Evolutionary conservation across 805 yeast species (phyloP).

Genomic region (Cyberlindnera petersonii): DNA sequence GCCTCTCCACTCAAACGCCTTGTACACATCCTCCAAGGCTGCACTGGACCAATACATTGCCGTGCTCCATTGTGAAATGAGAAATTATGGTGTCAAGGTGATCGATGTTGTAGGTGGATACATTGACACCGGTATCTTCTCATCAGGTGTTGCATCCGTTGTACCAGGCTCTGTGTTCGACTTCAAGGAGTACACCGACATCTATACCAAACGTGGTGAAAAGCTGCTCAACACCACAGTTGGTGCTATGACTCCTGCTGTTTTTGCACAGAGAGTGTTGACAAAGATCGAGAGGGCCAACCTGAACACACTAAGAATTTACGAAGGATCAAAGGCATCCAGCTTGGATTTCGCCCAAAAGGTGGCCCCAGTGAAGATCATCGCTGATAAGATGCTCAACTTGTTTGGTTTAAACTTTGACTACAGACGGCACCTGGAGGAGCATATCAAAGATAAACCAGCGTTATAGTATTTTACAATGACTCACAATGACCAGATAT

Average conservation of each 20-base stretch:
- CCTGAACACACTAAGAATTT: slow-evolving; percentile 18
- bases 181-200: slow-evolving; percentile 18
- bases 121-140: slow-evolving; percentile 34
- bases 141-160: slow-evolving; percentile 9
- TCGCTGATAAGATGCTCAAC: slow-evolving; percentile 18
- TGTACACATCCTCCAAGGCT: slow-evolving; percentile 40
- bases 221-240: slow-evolving; percentile 4
- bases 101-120: slow-evolving; percentile 41
- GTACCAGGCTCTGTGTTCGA: slow-evolving; percentile 21
- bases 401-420: slow-evolving; percentile 22
- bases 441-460: too few species aligned
- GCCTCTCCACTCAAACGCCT: slow-evolving; percentile 36
- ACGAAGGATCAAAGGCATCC: slow-evolving; percentile 21
- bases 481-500: too few species aligned
- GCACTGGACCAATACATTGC: slow-evolving; percentile 40
- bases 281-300: slow-evolving; percentile 29
- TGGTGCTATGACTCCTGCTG: slow-evolving; percentile 32
- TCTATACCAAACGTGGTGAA: slow-evolving; percentile 10
- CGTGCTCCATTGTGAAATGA: slow-evolving; percentile 35
- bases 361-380: slow-evolving; percentile 9
- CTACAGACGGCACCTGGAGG: slow-evolving; percentile 21
- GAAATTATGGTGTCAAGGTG: slow-evolving; percentile 39
- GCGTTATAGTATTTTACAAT: too few species aligned
- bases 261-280: slow-evolving; percentile 39
- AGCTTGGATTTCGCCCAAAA: slow-evolving; percentile 10